Evolutionary conservation across 1,284 basidiomycete genomes (phyloP).

Genomic region (Cryptococcus neoformans): DNA sequence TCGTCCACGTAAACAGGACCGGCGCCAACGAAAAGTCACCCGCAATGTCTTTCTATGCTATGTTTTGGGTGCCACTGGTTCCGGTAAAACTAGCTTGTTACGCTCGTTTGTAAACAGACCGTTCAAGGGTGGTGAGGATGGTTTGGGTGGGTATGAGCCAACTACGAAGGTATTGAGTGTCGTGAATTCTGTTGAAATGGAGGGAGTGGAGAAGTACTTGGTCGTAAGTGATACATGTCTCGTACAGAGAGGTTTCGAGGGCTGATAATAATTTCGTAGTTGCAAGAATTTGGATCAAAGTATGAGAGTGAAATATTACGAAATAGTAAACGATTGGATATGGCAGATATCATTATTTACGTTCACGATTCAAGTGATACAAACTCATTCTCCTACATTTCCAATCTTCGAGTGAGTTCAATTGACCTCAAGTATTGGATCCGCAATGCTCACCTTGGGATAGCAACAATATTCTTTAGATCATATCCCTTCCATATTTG

Average conservation of each 20-base stretch:
- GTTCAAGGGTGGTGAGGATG: conserved; percentile 51
- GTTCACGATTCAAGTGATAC: conserved; percentile 98
- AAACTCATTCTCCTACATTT: conserved; percentile 98
- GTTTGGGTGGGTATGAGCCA: conserved; percentile 63
- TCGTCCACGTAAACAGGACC: conserved; percentile 75
- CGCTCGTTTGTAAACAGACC: conserved; percentile 81
- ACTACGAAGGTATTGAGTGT: conserved; percentile 87
- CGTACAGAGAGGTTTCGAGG: not conserved
- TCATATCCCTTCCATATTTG: conserved; percentile 90
- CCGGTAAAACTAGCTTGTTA: conserved; percentile 87
- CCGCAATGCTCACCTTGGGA: not conserved
- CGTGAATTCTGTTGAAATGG: conserved; percentile 92
- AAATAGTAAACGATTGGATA: conserved; percentile 83
- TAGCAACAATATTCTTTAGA: conserved; percentile 96
- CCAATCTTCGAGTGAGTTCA: conserved; percentile 76
- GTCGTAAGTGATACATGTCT: conserved; percentile 60
- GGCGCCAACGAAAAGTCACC: conserved; percentile 79
- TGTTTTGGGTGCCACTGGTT: conserved; percentile 92
- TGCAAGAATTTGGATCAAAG: conserved; percentile 95
- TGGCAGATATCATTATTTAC: conserved; percentile 91
- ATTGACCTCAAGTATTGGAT: not conserved
- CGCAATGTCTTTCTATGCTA: conserved; percentile 90
- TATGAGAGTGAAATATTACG: conserved; percentile 89
- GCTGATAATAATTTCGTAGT: conserved; percentile 50
- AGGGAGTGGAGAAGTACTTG: conserved; percentile 92